Evolutionary conservation across 106 monocot genomes (phyloP).

Genomic region (Posidonia australis): DNA sequence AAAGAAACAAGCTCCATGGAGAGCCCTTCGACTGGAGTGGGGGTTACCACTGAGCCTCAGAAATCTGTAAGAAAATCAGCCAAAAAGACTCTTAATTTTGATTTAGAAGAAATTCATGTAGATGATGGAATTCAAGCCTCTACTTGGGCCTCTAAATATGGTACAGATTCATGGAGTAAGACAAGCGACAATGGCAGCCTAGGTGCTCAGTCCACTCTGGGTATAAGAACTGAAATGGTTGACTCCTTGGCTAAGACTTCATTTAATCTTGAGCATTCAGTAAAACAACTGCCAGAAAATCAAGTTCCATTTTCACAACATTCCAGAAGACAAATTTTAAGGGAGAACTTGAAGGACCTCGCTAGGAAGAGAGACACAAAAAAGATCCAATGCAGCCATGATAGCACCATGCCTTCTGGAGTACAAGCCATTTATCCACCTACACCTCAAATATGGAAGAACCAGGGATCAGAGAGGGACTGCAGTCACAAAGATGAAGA

Average conservation of each 20-base stretch:
- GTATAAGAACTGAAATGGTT: conserved; percentile 1
- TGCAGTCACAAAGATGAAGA: neutral
- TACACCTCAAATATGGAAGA: neutral
- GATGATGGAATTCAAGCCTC: conserved; percentile 1
- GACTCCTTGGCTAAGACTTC: conserved; percentile 2
- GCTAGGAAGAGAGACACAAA: conserved; percentile 10
- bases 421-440: neutral
- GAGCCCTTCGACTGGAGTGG: conserved; percentile 1
- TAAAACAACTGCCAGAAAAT: conserved; percentile 18
- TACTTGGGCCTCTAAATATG: neutral
- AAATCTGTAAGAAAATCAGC: conserved; percentile 18
- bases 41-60: conserved; percentile 1
- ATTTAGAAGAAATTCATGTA: conserved; percentile 12
- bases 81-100: conserved; percentile 49
- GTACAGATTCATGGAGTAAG: neutral
- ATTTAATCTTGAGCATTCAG: conserved; percentile 16
- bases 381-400: neutral
- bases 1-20: conserved; percentile 6
- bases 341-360: conserved; percentile 17
- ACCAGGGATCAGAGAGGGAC: neutral
- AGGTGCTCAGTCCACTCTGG: conserved; percentile 3
- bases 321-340: conserved; percentile 15
- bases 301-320: neutral
- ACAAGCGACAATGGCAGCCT: neutral
- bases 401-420: neutral